These are phyloP conservation scores for Talaromyces sp. DNA, from an alignment of 2,329 filamentous ascomycete genomes.

Conservation along the genomic window DNA sequence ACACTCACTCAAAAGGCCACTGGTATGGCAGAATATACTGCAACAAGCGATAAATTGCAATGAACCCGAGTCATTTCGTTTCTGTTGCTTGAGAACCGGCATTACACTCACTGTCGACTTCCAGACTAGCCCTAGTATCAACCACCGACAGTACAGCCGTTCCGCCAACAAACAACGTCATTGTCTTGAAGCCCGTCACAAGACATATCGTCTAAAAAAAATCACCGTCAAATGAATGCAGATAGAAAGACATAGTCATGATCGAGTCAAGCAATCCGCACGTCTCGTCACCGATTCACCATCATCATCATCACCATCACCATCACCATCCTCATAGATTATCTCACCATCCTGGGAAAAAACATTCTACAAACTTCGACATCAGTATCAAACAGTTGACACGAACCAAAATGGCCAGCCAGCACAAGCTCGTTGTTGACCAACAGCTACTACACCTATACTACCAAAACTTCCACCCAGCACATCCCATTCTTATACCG, in stretches of 20 bases:
- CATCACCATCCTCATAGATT: background rate
- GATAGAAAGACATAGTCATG: background rate
- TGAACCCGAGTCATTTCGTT: too few species aligned
- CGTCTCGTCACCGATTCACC: background rate
- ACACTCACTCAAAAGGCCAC: too few species aligned
- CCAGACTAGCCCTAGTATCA: too few species aligned
- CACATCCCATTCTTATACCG: slow-evolving; percentile 50
- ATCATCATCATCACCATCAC: background rate
- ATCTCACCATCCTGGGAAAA: background rate
- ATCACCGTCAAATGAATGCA: background rate
- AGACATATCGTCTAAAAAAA: background rate
- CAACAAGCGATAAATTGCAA: too few species aligned
- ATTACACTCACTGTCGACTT: too few species aligned
- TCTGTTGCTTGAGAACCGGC: too few species aligned
- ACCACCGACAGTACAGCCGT: too few species aligned
- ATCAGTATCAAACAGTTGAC: background rate
- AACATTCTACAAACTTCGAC: background rate
- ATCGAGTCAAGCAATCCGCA: background rate
- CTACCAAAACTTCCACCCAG: slow-evolving; percentile 48
- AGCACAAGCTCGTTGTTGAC: slow-evolving; percentile 12
- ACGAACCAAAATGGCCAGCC: background rate
- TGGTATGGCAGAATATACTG: too few species aligned
- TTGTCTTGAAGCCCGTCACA: too few species aligned
- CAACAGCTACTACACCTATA: slow-evolving; percentile 40
- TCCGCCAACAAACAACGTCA: too few species aligned